These are phyloP conservation scores for Penicillium sp. DNA, from an alignment of 2,329 filamentous ascomycete species.

Conservation along the genomic window DNA sequence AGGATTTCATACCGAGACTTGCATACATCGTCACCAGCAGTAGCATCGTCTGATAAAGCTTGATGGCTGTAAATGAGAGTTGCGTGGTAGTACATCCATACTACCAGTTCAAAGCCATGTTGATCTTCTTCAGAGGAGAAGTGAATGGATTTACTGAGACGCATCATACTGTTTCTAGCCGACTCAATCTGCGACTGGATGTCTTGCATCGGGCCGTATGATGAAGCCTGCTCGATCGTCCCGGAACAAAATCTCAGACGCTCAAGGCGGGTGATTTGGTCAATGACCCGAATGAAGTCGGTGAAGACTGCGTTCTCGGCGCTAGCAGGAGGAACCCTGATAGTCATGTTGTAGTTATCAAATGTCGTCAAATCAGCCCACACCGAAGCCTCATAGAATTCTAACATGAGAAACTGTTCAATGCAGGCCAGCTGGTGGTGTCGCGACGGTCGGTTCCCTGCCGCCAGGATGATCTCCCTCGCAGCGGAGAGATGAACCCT, in stretches of 20 bases:
- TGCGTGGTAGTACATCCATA: constrained; percentile 23
- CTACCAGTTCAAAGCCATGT: constrained; percentile 14
- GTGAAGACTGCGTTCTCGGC: constrained; percentile 18
- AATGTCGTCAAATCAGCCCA: constrained; percentile 21
- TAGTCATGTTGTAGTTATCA: constrained; percentile 11
- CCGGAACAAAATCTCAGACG: constrained; percentile 2
- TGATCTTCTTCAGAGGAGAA: constrained; percentile 15
- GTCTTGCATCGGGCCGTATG: neutral
- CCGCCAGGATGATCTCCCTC: constrained; percentile 18
- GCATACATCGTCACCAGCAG: neutral
- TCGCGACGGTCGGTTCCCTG: neutral
- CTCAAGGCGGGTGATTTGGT: constrained; percentile 22
- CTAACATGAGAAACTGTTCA: constrained; percentile 22
- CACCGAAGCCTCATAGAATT: constrained; percentile 22
- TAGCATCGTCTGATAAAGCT: constrained; percentile 9
- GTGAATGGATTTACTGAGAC: constrained; percentile 1
- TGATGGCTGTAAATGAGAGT: constrained; percentile 23
- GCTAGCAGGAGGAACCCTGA: constrained; percentile 6
- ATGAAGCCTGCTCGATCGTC: neutral
- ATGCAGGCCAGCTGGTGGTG: constrained; percentile 6
- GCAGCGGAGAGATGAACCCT: constrained; percentile 23
- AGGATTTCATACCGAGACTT: constrained; percentile 15
- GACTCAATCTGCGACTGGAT: constrained; percentile 6
- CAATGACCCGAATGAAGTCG: constrained; percentile 21
- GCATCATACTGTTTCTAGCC: constrained; percentile 4